A percentile compares a stretch with the other conserved stretches of the same genome.
These are phyloP conservation scores for Trichosporon sp. DNA, from an alignment of 1,284 basidiomycete genomes.

Conservation along the genomic window DNA sequence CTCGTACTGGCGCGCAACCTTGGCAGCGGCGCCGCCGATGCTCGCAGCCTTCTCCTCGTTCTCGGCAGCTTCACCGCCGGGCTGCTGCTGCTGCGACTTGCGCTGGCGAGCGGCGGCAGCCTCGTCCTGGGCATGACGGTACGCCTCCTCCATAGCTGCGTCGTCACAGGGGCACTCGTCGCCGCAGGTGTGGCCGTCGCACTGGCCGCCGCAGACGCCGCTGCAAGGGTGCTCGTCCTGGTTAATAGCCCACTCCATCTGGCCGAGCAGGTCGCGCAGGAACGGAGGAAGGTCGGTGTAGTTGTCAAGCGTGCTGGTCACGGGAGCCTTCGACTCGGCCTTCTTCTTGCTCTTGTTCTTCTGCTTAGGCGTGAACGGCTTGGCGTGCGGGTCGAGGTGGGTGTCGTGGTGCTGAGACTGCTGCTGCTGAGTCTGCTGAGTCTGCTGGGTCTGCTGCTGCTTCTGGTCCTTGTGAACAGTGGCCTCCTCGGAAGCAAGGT, in stretches of 20 bases:
- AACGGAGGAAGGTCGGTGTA: conserved; percentile 23
- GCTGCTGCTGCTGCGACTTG: neutral
- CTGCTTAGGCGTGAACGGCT: neutral
- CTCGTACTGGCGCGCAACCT: neutral
- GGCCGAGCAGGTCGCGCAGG: conserved; percentile 26
- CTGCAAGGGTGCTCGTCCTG: conserved; percentile 2
- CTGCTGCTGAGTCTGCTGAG: neutral
- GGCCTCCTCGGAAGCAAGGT: neutral
- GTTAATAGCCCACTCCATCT: conserved; percentile 18
- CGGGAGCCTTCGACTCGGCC: conserved; percentile 14
- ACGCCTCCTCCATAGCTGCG: neutral
- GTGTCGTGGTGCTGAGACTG: neutral
- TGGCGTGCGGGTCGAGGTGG: neutral
- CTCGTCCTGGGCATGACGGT: neutral
- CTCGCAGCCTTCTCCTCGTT: neutral
- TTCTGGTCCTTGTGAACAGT: neutral
- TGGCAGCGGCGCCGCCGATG: neutral
- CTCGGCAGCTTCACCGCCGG: neutral
- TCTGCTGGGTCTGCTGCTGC: neutral
- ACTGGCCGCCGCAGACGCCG: neutral
- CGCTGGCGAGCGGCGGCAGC: neutral
- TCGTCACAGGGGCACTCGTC: conserved; percentile 4
- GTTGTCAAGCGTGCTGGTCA: conserved; percentile 25
- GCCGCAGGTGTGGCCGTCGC: conserved; percentile 1
- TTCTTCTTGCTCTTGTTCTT: conserved; percentile 3